Base-by-base conservation (phyloP, 495 filamentous ascomycete genomes). In the Tetracladium marchalianum region DNA sequence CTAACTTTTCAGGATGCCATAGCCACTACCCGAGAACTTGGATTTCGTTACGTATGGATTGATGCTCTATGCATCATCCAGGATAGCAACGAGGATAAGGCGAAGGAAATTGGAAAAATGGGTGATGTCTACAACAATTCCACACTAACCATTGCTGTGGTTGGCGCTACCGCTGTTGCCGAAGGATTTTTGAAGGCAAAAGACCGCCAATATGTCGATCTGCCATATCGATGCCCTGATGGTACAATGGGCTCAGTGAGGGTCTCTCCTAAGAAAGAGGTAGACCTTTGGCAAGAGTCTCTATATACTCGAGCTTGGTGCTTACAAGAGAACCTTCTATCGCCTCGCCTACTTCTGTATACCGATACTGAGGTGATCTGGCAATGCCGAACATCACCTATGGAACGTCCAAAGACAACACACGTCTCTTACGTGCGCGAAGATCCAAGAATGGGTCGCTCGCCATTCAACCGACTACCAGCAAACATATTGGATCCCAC, bases 31-130 rank as follows among this genome's bases (percentile, higher is more conserved):
- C 18, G 44, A n/a, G 31, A 47, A 4, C 49, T 62, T 1, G 50
- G 54, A 8, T 44, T 58, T 5, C 38, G 38, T 5, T 58, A 61
- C 33, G 38, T 62, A 0, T 62, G 59, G 59, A 48, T 59, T 39
- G 59, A 62, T 43, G 50, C 59, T 6, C 51, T 58, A 11, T 62
- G 59, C 43, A 62, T 58, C 32, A 47, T 61, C 39, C 59, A 61
- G 31, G 55, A 62, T 45, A 56, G 46, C 10, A n/a, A 27, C 1
- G 47, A 56, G 8, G 58, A 61, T 19, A 55, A 58, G 43, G 43
- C 19, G 0, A 47, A 15, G 31, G 54, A 61, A 44, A 43, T 61
- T 4, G 32, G 36, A 2, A 31, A 13, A 32, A 58, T 62, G 41
- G 46, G 44, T 7, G 36, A 58, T 10, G 53, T 58, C 12, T 62